Percentiles rank a stretch among this genome's conserved stretches.
Conservation (phyloP, 2,329 filamentous ascomycete species). For the Aureobasidium sp. region DNA sequence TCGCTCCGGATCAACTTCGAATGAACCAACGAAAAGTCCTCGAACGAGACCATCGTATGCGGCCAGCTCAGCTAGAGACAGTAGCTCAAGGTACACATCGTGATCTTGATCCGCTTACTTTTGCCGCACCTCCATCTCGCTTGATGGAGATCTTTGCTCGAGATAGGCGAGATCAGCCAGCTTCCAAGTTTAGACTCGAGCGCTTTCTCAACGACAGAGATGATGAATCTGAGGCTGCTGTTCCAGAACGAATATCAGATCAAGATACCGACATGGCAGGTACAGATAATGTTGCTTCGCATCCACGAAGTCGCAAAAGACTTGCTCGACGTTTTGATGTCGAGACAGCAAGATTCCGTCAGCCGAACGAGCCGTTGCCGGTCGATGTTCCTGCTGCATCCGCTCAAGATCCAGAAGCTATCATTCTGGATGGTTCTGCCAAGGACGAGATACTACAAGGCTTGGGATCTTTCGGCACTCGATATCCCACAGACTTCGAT, state of each 20-base stretch:
- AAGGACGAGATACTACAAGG: conserved; percentile 27
- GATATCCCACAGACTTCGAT: conserved; percentile 46
- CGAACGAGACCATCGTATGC: conserved; percentile 7
- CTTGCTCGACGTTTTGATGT: conserved; percentile 39
- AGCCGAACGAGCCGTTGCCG: conserved; percentile 31
- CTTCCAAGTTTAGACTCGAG: conserved; percentile 23
- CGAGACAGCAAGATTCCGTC: conserved; percentile 37
- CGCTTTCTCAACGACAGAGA: conserved; percentile 16
- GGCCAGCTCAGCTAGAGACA: conserved; percentile 8
- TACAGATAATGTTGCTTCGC: conserved; percentile 9
- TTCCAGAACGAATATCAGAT: background rate
- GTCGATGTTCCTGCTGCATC: background rate
- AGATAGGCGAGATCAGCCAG: background rate
- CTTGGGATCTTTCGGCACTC: conserved; percentile 39
- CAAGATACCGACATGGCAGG: background rate
- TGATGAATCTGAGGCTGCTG: background rate
- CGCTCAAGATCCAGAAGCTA: background rate
- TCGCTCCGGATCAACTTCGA: background rate
- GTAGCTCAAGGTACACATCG: background rate
- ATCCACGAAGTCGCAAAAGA: conserved; percentile 21
- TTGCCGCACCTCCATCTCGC: conserved; percentile 3
- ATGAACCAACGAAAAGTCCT: background rate
- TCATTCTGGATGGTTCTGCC: background rate
- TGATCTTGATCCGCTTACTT: background rate
- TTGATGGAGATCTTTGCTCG: conserved; percentile 19